These are phyloP conservation scores for Epichloe coenophiala DNA, from an alignment of 2,329 filamentous ascomycete genomes.

Conservation along the genomic window DNA sequence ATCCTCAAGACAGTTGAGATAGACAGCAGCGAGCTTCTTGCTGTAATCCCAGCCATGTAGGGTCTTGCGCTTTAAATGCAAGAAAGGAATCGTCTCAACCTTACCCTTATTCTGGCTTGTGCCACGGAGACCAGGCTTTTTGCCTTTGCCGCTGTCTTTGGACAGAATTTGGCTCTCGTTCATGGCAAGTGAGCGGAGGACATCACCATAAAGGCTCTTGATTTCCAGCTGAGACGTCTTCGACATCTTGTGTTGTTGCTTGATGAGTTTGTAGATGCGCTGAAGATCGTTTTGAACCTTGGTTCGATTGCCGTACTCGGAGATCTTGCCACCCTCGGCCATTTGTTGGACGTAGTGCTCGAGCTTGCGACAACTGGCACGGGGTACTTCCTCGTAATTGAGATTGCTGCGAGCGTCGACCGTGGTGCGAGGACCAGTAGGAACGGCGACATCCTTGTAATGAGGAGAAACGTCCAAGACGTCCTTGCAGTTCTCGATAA, in stretches of 20 bases:
- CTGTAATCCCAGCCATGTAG: slow-evolving; percentile 97
- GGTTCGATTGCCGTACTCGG: slow-evolving; percentile 93
- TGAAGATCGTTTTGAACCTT: slow-evolving; percentile 95
- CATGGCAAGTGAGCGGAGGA: slow-evolving; percentile 89
- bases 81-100: slow-evolving; percentile 92
- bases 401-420: slow-evolving; percentile 87
- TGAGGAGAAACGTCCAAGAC: slow-evolving; percentile 71
- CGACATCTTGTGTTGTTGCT: slow-evolving; percentile 93
- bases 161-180: slow-evolving; percentile 96
- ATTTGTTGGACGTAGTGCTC: slow-evolving; percentile 98
- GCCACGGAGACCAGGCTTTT: slow-evolving; percentile 37
- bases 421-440: slow-evolving; percentile 84
- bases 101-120: slow-evolving; percentile 65
- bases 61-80: slow-evolving; percentile 89
- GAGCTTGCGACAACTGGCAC: slow-evolving; percentile 83
- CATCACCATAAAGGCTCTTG: slow-evolving; percentile 86
- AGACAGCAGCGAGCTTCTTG: slow-evolving; percentile 91
- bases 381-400: slow-evolving; percentile 76
- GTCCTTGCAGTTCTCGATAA: slow-evolving; percentile 96
- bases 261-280: slow-evolving; percentile 95
- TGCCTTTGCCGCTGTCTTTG: slow-evolving; percentile 61
- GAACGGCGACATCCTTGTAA: slow-evolving; percentile 90
- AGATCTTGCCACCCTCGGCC: slow-evolving; percentile 96
- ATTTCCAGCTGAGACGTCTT: slow-evolving; percentile 95
- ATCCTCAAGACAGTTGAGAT: slow-evolving; percentile 82